Percentiles rank a stretch among this genome's conserved stretches.
These are phyloP conservation scores for Tothia fuscella DNA, from an alignment of 2,329 filamentous ascomycete species.

Conservation along the genomic window DNA sequence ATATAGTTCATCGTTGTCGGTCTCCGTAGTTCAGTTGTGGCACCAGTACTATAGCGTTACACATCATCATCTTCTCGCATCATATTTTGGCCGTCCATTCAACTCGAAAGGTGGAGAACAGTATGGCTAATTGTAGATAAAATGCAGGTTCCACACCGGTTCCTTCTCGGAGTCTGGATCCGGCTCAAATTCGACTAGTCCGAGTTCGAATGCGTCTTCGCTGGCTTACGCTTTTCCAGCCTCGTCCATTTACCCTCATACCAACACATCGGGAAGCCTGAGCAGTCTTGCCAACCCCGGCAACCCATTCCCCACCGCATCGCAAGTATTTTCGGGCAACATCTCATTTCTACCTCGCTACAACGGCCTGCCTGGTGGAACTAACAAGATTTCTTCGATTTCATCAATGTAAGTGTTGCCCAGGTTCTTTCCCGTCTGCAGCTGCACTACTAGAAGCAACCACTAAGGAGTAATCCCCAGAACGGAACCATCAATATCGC, in stretches of 20 bases:
- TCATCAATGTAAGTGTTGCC: slow-evolving; percentile 3
- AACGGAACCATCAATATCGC: slow-evolving; percentile 31
- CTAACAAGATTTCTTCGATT: slow-evolving; percentile 16
- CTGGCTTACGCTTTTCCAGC: slow-evolving; percentile 31
- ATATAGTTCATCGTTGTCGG: slow-evolving; percentile 12
- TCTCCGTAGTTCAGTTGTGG: slow-evolving; percentile 19
- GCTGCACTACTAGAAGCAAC: slow-evolving; percentile 22
- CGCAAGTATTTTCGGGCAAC: slow-evolving; percentile 21
- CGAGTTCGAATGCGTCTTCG: slow-evolving; percentile 39
- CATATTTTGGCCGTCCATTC: slow-evolving; percentile 4
- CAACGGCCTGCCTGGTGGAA: slow-evolving; percentile 23
- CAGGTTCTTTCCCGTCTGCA: background rate
- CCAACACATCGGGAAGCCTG: slow-evolving; percentile 16
- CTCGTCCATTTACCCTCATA: slow-evolving; percentile 24
- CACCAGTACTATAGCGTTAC: slow-evolving; percentile 8
- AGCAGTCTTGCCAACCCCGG: too few species aligned
- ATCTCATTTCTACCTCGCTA: slow-evolving; percentile 19
- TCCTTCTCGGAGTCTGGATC: slow-evolving; percentile 40
- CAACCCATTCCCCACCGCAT: slow-evolving; percentile 26
- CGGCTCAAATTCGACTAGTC: slow-evolving; percentile 41
- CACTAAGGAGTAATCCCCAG: slow-evolving; percentile 24
- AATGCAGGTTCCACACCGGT: slow-evolving; percentile 38
- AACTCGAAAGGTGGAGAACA: background rate
- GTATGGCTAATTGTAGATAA: slow-evolving; percentile 4
- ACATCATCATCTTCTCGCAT: slow-evolving; percentile 7